phyloP scores from a whole-genome alignment of 306 rosid species.

The Hylodesmum podocarpum region DNA sequence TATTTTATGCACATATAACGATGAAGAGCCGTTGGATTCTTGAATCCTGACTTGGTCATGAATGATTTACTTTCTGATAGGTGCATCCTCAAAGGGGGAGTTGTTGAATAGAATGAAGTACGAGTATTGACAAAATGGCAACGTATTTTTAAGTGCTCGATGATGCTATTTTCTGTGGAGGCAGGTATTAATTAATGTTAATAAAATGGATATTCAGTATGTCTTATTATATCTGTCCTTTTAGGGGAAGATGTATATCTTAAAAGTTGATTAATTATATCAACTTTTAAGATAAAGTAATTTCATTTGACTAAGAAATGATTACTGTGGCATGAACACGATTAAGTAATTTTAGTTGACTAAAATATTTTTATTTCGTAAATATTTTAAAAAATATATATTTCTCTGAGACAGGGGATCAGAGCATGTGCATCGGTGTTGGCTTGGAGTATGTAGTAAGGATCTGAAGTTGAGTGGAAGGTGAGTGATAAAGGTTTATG shows the following conservation, averaged over 20 bases:
- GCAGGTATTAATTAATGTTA: not conserved
- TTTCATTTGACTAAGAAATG: too few species aligned
- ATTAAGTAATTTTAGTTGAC: too few species aligned
- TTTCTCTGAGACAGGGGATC: not conserved
- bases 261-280: not conserved
- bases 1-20: not conserved
- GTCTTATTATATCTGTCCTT: too few species aligned
- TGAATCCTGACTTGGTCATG: constrained; percentile 3
- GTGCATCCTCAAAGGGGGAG: not conserved
- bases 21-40: constrained; percentile 23
- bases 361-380: too few species aligned
- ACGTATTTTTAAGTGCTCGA: not conserved
- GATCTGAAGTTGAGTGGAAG: constrained; percentile 32
- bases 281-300: not conserved
- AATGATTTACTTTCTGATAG: not conserved
- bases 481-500: not conserved
- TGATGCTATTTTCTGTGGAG: not conserved
- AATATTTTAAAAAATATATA: too few species aligned
- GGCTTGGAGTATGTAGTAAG: not conserved
- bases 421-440: constrained; percentile 6
- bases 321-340: too few species aligned
- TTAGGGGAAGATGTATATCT: too few species aligned
- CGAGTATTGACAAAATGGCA: not conserved
- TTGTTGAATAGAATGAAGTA: not conserved
- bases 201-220: not conserved